These are phyloP conservation scores for Curvularia sp. DNA, from an alignment of 2,329 filamentous ascomycete species.

Conservation along the genomic window DNA sequence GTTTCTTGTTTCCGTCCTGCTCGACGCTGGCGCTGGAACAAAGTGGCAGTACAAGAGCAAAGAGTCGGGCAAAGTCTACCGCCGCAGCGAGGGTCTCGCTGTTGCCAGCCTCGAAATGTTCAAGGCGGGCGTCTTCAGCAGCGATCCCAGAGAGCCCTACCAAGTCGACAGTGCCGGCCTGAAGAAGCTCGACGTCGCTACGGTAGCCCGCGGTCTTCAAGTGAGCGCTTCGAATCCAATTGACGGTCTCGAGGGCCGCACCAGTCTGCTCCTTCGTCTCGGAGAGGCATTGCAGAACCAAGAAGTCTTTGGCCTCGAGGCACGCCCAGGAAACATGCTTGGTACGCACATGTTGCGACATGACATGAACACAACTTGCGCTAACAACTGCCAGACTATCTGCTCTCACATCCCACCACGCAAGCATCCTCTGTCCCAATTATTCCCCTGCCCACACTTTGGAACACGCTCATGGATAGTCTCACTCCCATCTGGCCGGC, in stretches of 20 bases:
- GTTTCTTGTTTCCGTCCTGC: constrained; percentile 79
- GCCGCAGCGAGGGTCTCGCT: constrained; percentile 86
- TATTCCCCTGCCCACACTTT: constrained; percentile 84
- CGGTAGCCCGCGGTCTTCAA: constrained; percentile 82
- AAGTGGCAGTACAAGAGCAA: constrained; percentile 92
- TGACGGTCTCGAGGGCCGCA: constrained; percentile 83
- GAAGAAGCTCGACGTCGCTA: constrained; percentile 73
- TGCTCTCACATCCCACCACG: constrained; percentile 90
- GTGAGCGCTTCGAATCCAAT: constrained; percentile 81
- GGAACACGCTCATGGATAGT: constrained; percentile 88
- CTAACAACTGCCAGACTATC: constrained; percentile 69
- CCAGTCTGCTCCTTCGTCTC: constrained; percentile 78
- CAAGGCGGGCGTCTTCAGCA: constrained; percentile 88
- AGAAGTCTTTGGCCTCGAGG: constrained; percentile 83
- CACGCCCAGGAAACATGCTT: constrained; percentile 91
- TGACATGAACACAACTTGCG: not conserved
- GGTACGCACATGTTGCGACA: constrained; percentile 60
- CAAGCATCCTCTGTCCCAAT: constrained; percentile 88
- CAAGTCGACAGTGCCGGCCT: constrained; percentile 89
- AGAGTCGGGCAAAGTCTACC: constrained; percentile 82
- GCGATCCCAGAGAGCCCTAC: constrained; percentile 78
- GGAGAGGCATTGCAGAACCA: constrained; percentile 78
- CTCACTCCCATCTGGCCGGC: constrained; percentile 87
- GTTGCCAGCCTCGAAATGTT: constrained; percentile 87
- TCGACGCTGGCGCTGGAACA: constrained; percentile 88